A percentile compares a stretch with the other conserved stretches of the same genome.
Evolutionary conservation across 306 rosid species (phyloP).

Genomic region (Citrullus mucosospermus): DNA sequence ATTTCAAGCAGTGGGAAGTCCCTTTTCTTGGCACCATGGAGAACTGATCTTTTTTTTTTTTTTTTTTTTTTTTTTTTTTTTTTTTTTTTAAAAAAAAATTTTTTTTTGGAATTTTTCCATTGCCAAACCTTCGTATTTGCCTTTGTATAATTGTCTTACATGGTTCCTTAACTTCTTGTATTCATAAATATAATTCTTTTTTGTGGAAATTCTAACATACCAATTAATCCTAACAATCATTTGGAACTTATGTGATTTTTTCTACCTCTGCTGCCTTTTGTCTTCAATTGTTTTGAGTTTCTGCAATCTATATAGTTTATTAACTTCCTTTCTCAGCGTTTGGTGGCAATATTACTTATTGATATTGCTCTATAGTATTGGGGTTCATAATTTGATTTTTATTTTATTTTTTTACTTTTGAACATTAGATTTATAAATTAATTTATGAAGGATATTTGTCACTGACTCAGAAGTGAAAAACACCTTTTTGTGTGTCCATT

Average conservation of each 20-base stretch:
- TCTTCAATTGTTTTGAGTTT: not conserved
- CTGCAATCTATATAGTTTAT: conserved; percentile 10
- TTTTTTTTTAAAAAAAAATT: not conserved
- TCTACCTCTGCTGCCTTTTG: not conserved
- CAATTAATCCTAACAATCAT: not conserved
- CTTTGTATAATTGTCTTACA: not conserved
- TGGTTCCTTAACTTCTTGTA: not conserved
- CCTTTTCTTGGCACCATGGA: not conserved
- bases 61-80: not conserved
- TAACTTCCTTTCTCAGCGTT: conserved; percentile 5
- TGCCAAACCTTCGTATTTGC: not conserved
- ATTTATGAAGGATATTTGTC: conserved; percentile 14
- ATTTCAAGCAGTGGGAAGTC: not conserved
- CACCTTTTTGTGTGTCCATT: conserved; percentile 65
- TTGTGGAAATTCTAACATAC: not conserved
- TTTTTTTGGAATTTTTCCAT: not conserved
- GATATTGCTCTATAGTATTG: not conserved
- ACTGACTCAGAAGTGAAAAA: conserved; percentile 62
- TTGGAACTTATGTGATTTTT: not conserved
- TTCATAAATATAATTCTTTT: not conserved
- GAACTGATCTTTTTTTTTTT: not conserved
- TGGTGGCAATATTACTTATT: not conserved
- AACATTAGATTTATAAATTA: conserved; percentile 14
- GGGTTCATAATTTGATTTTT: conserved; percentile 9
- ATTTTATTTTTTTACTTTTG: conserved; percentile 22